Evolutionary conservation across 371 early-diverging fungal species (phyloP), one percentile per base, ranked within the genome.

Genomic region (Dinochytrium kinnereticum): DNA sequence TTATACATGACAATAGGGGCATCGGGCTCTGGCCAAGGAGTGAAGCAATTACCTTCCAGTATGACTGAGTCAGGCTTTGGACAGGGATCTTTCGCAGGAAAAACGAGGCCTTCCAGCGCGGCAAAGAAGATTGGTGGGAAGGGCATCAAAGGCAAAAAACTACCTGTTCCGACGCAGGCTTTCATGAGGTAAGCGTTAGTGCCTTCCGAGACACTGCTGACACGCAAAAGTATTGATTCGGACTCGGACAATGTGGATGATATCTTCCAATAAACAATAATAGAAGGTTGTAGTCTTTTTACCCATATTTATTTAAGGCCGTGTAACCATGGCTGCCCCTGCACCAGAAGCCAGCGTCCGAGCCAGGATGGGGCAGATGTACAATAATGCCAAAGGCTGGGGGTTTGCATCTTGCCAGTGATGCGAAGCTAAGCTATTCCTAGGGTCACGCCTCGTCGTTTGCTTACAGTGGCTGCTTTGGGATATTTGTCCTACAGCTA

Each of bases 51-150:
- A 5, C 55, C 55, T 21, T 5, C 26, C n/a, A n/a, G n/a, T 15
- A 26, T 26, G 5, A 21, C 26, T 13, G 55, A 53, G 26, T 5
- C 55, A 15, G 55, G n/a, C 26, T 13, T 5, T 53, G 55, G 7
- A 5, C n/a, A 26, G n/a, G 17, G 17, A 13, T 53, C 40, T n/a
- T 69, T 75, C 55, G 70, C 59, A 1, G 75, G 75, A 0, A 75
- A 75, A 39, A 75, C 75, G 5, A 37, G 40, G 39, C 74, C 44
- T 44, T 19, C 61, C 30, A 31, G 34, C 34, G 13, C 55, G 10
- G 55, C 26, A 26, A 53, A 53, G 26, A 53, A 53, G 26, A 34
- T 61, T 3, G 34, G 34, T 13, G 61, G 61, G 10, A 61, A 61
- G 36, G 61, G 61, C 36, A 61, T 61, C 17, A 61, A 61, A 37